Conservation (phyloP, 768 basidiomycete genomes). For the Psilocybe cyanescens region DNA sequence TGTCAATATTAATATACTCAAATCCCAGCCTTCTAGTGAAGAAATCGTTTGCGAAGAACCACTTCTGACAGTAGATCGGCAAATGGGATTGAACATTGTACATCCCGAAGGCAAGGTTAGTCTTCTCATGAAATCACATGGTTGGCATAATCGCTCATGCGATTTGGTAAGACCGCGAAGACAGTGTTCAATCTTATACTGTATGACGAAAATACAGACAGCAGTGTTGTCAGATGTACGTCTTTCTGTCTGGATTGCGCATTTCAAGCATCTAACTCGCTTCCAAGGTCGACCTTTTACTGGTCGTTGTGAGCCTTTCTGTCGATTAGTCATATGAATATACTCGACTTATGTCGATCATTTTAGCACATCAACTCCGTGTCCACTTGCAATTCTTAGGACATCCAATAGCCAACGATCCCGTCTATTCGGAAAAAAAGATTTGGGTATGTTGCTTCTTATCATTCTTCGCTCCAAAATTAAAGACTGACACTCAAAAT, state of each 20-base stretch:
- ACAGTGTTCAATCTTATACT: slow-evolving; percentile 85
- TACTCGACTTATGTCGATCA: slow-evolving; percentile 5
- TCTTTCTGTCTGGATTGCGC: slow-evolving; percentile 12
- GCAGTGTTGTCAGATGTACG: slow-evolving; percentile 86
- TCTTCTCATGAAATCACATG: neutral
- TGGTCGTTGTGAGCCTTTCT: slow-evolving; percentile 78
- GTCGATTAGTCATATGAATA: neutral
- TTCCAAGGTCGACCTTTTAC: slow-evolving; percentile 81
- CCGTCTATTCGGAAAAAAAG: slow-evolving; percentile 81
- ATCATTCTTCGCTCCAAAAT: neutral
- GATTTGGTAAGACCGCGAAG: slow-evolving; percentile 68
- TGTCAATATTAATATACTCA: neutral
- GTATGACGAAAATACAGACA: slow-evolving; percentile 81
- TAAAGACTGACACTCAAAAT: slow-evolving; percentile 9
- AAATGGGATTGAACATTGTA: slow-evolving; percentile 96
- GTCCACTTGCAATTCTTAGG: slow-evolving; percentile 97
- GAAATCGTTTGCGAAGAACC: slow-evolving; percentile 87
- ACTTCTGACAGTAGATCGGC: slow-evolving; percentile 89
- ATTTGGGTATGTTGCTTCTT: slow-evolving; percentile 65
- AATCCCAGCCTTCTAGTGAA: slow-evolving; percentile 46
- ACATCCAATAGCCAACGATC: slow-evolving; percentile 93
- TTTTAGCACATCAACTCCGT: slow-evolving; percentile 90
- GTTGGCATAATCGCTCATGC: neutral
- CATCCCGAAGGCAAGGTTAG: slow-evolving; percentile 92
- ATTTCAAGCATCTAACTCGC: slow-evolving; percentile 10